Conservation (phyloP, 2,329 filamentous ascomycete genomes). For the Chrysoporthe austroafricana region DNA sequence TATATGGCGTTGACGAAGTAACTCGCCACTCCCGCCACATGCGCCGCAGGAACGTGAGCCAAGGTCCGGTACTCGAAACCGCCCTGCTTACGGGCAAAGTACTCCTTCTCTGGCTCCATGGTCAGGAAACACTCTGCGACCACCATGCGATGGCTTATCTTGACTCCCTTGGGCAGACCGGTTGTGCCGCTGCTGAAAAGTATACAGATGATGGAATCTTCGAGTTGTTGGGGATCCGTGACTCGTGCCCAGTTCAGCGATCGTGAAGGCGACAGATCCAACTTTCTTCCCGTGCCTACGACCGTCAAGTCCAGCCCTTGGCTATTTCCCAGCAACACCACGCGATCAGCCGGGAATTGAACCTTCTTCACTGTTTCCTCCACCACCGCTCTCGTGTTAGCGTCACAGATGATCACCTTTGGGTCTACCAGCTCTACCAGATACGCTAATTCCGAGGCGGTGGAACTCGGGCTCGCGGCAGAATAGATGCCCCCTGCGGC, state of each 20-base stretch:
- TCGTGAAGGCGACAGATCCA: conserved; percentile 39
- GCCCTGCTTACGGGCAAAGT: conserved; percentile 35
- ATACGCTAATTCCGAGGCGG: conserved; percentile 53
- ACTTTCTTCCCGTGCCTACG: conserved; percentile 36
- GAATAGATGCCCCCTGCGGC: conserved; percentile 64
- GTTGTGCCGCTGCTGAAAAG: conserved; percentile 55
- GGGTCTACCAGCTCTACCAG: conserved; percentile 46
- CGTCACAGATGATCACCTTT: conserved; percentile 49
- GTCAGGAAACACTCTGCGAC: conserved; percentile 43
- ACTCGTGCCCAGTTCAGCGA: conserved; percentile 57
- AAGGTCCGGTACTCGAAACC: conserved; percentile 41
- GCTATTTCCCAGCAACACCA: conserved; percentile 31
- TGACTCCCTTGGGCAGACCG: conserved; percentile 52
- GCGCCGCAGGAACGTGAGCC: conserved; percentile 50
- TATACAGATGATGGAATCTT: conserved; percentile 45
- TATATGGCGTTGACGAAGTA: conserved; percentile 48
- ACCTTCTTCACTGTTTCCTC: conserved; percentile 22
- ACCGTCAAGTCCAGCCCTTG: conserved; percentile 31
- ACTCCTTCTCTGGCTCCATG: conserved; percentile 36
- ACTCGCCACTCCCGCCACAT: conserved; percentile 51
- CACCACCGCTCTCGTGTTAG: conserved; percentile 50
- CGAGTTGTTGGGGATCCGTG: conserved; percentile 51
- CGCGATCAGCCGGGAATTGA: conserved; percentile 32
- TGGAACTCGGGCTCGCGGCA: conserved; percentile 55
- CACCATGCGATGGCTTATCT: conserved; percentile 50